Evolutionary conservation across 768 basidiomycete species (phyloP), one percentile per base, ranked within the genome.

Genomic region (Suillus subalutaceus): DNA sequence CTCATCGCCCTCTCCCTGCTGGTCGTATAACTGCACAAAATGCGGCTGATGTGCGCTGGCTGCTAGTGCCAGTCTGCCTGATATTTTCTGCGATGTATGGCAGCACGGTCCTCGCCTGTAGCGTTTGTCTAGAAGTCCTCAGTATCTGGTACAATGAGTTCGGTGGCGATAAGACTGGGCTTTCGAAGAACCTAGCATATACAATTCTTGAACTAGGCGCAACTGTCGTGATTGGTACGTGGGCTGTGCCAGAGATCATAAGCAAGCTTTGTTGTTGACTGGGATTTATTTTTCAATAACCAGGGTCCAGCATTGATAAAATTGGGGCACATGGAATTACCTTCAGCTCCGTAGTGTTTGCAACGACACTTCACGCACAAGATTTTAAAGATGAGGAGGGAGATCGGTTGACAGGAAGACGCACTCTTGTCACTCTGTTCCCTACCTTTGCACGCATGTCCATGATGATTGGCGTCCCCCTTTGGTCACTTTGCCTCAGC

Each of bases 1-100:
- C 77, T 6, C 74, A 77, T 72, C 70, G 81, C 13, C 81, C 81
- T 4, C 65, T 82, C 4, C 79, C 81, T 7, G 72, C 81, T 9
- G 75, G 77, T 7, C 79, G 77, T 8, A 76, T 82, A 43, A 73
- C 74, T n/a, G 58, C 74, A 7, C 55, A 38, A 10, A 71, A 76
- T 26, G 77, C 81, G 16, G 66, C 60, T 15, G 41, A 71, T 5
- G 65, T 80, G 20, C 77, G 76, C 15, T 75, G 76, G 73, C 30
- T 73, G 5, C 68, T 75, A 32, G 65, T 78, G 2, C 59, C 72
- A 1, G 59, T 71, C 16, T 80, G 77, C 64, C 59, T 77, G 38
- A 37, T 71, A 12, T 58, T 73, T 38, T 79, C 79, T 2, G 59
- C 62, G 9, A 63, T 44, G 32, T 77, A 76, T 62, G 71, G 79